Percentiles rank a stretch among this genome's conserved stretches.
These are phyloP conservation scores for Tuber calosporum DNA, from an alignment of 495 filamentous ascomycete species.

Conservation along the genomic window DNA sequence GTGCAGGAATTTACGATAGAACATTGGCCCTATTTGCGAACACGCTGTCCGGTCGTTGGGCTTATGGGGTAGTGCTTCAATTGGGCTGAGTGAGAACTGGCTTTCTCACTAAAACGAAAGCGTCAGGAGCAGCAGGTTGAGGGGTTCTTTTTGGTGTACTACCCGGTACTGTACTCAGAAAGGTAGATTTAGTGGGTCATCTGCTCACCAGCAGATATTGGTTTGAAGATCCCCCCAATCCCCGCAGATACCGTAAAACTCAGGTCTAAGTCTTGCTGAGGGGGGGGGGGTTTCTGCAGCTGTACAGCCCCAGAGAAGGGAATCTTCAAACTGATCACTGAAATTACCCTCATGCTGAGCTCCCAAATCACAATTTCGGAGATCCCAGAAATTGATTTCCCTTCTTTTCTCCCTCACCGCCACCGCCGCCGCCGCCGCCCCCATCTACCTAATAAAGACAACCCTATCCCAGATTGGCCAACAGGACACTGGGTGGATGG, in stretches of 20 bases:
- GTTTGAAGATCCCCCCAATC: background rate
- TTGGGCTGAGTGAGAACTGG: background rate
- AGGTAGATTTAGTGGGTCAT: background rate
- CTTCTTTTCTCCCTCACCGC: background rate
- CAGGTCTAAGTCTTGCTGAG: background rate
- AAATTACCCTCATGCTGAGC: slow-evolving; percentile 4
- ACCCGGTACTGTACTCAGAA: background rate
- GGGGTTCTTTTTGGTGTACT: background rate
- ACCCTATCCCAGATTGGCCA: background rate
- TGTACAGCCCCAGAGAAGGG: background rate
- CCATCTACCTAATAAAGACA: background rate
- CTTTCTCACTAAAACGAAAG: background rate
- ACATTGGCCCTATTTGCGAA: background rate
- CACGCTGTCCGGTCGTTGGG: background rate
- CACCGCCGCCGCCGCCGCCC: background rate
- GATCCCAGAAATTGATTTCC: background rate
- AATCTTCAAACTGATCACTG: background rate
- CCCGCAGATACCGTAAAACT: background rate
- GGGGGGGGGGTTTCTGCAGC: background rate
- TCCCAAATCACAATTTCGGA: background rate
- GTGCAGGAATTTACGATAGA: background rate
- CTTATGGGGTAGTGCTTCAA: background rate
- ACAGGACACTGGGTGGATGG: background rate
- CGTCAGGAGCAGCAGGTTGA: background rate
- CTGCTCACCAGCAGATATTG: background rate